Evolutionary conservation across 202 grass and related monocot species (phyloP).

Genomic region (Hordeum pubiflorum): DNA sequence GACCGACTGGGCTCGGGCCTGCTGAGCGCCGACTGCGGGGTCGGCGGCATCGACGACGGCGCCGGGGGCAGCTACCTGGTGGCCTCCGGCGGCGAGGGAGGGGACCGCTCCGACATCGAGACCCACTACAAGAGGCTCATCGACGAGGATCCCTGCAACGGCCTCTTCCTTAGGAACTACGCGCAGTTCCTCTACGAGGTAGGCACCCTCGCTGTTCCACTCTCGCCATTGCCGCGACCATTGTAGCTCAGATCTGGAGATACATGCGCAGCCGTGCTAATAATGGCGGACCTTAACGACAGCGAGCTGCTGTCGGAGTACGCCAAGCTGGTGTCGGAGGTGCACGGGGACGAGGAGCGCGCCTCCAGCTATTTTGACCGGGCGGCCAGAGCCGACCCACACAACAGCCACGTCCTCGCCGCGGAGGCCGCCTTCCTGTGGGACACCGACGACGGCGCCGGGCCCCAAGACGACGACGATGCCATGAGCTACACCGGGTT

Average conservation of each 20-base stretch:
- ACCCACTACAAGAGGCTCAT: constrained; percentile 78
- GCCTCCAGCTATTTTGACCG: constrained; percentile 72
- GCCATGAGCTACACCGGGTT: constrained; percentile 8
- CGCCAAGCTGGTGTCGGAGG: constrained; percentile 83
- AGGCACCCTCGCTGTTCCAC: too few relatives aligned
- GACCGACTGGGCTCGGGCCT: constrained; percentile 64
- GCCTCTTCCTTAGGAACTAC: constrained; percentile 75
- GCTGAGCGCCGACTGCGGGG: constrained; percentile 10
- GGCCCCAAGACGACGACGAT: constrained; percentile 3
- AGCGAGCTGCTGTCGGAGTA: constrained; percentile 85
- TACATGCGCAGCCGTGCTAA: not conserved
- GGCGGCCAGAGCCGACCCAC: constrained; percentile 57
- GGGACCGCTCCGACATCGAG: constrained; percentile 53
- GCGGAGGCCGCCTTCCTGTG: constrained; percentile 78
- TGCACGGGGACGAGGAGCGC: constrained; percentile 74
- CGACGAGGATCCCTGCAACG: constrained; percentile 68
- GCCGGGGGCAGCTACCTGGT: not conserved
- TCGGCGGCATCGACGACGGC: not conserved
- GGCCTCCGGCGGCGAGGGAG: constrained; percentile 36
- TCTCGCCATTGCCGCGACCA: too few relatives aligned
- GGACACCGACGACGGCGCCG: constrained; percentile 57
- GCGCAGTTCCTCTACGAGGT: constrained; percentile 48
- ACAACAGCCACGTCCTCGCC: constrained; percentile 71
- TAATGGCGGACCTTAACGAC: constrained; percentile 51
- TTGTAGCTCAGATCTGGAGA: not conserved